phyloP scores from a whole-genome alignment of 2,329 filamentous ascomycete species.

The Verticillium nonalfalfae region DNA sequence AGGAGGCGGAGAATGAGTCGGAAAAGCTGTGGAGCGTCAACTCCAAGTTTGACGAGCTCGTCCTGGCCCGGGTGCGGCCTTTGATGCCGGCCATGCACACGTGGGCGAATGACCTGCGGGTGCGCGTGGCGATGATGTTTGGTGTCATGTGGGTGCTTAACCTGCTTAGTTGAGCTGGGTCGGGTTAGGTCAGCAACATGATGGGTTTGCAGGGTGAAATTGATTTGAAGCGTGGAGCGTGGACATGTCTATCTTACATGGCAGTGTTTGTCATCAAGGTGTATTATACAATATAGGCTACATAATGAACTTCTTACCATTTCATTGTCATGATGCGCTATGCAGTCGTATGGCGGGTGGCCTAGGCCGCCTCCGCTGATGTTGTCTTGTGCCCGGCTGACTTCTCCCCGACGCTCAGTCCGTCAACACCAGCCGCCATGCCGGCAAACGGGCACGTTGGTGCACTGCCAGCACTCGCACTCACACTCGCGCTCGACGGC shows the following conservation, averaged over 20 bases:
- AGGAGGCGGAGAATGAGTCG: background rate
- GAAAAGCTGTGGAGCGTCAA: background rate
- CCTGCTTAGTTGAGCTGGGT: background rate
- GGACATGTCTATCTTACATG: background rate
- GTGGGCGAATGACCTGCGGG: background rate
- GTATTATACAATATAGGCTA: background rate
- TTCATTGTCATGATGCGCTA: background rate
- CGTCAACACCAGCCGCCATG: constrained; percentile 6
- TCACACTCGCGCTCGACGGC: constrained; percentile 10
- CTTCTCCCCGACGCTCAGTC: constrained; percentile 6
- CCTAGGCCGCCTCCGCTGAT: background rate
- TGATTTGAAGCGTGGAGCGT: background rate
- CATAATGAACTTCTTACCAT: background rate
- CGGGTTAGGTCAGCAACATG: background rate
- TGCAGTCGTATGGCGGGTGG: background rate
- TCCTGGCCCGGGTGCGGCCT: background rate
- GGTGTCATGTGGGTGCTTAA: background rate
- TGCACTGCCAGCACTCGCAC: background rate
- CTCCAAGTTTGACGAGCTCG: background rate
- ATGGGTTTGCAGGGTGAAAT: background rate
- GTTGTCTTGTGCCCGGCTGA: background rate
- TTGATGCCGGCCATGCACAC: background rate
- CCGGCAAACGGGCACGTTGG: constrained; percentile 18
- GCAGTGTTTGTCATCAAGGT: background rate
- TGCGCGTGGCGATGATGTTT: background rate